Evolutionary conservation across 139 green algal species (phyloP).

Genomic region (Dunaliella primolecta): DNA sequence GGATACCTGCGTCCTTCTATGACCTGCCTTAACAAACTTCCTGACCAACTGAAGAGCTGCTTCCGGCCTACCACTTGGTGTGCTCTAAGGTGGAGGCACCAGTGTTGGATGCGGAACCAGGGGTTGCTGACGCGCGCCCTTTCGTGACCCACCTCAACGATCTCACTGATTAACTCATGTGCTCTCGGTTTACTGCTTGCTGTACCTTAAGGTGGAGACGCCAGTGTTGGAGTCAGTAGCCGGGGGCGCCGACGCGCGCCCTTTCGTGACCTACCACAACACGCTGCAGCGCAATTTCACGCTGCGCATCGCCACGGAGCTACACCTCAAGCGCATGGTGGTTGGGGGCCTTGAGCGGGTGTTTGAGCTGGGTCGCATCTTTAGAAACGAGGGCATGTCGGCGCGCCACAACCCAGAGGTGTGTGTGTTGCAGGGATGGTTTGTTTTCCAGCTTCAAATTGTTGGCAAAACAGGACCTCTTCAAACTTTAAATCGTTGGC

Average conservation of each 20-base stretch:
- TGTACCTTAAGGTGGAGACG: slow-evolving; percentile 64
- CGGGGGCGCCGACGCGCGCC: slow-evolving; percentile 91
- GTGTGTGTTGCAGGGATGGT: neutral
- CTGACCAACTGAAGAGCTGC: no score
- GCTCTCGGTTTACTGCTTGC: no score
- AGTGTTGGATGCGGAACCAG: slow-evolving; percentile 75
- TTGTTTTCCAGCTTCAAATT: no score
- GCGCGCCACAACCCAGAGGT: slow-evolving; percentile 94
- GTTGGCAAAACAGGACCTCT: no score
- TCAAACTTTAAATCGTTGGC: no score
- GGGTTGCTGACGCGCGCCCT: slow-evolving; percentile 89
- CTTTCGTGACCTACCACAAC: slow-evolving; percentile 97
- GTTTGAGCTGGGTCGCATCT: slow-evolving; percentile 94
- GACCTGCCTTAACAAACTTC: slow-evolving; percentile 82
- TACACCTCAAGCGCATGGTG: slow-evolving; percentile 89
- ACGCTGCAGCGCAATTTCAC: slow-evolving; percentile 78
- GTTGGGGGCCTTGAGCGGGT: slow-evolving; percentile 91
- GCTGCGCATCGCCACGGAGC: slow-evolving; percentile 96
- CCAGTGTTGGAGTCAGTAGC: slow-evolving; percentile 80
- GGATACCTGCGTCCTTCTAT: neutral
- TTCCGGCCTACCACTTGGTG: no score
- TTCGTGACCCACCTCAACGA: slow-evolving; percentile 96
- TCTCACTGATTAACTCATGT: no score
- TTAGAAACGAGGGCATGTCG: slow-evolving; percentile 95
- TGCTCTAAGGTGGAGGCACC: slow-evolving; percentile 64